Conservation (phyloP, 2,329 filamentous ascomycete species). For the Pseudopyrenochaeta lycopersici region DNA sequence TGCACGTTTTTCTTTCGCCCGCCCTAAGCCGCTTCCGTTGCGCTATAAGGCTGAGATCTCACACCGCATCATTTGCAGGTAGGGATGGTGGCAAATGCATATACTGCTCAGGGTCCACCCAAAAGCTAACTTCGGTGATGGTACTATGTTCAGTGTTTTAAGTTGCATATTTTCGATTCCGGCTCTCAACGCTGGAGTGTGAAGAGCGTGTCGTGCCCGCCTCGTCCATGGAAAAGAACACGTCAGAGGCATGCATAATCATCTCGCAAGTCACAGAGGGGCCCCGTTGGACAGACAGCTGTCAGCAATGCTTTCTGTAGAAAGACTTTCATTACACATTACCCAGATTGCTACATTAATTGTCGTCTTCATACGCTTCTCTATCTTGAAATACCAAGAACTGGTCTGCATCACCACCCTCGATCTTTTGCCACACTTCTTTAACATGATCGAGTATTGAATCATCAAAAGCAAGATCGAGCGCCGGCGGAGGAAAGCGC, state of each 20-base stretch:
- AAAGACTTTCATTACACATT: background rate
- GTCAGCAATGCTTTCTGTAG: too few species aligned
- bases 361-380: slow-evolving; percentile 69
- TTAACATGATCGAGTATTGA: slow-evolving; percentile 71
- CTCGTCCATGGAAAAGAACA: too few species aligned
- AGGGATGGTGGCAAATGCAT: background rate
- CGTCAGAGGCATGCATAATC: too few species aligned
- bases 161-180: too few species aligned
- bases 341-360: slow-evolving; percentile 44
- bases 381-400: slow-evolving; percentile 86
- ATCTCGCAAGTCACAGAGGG: too few species aligned
- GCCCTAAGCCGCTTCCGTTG: slow-evolving; percentile 16
- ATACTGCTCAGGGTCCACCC: too few species aligned
- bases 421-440: slow-evolving; percentile 73
- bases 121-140: too few species aligned
- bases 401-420: slow-evolving; percentile 60
- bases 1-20: slow-evolving; percentile 28
- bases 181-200: too few species aligned
- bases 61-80: background rate
- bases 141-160: too few species aligned
- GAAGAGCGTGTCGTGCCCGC: too few species aligned
- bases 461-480: slow-evolving; percentile 80
- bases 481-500: slow-evolving; percentile 65
- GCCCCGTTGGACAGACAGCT: too few species aligned
- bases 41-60: background rate